Conservation (phyloP, 768 basidiomycete genomes). For the Amanita pseudoporphyria region DNA sequence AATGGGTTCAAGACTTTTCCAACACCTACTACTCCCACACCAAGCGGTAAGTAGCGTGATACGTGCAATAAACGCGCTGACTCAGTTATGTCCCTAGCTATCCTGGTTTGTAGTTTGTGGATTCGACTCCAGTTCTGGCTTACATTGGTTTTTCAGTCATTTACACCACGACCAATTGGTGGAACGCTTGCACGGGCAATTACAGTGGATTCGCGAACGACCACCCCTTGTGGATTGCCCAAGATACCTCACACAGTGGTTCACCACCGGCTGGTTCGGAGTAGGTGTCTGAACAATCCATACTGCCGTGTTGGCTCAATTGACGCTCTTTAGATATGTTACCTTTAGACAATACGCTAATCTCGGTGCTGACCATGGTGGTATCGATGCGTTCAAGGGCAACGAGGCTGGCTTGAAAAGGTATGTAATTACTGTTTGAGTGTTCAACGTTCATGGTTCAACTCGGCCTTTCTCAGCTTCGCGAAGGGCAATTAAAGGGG, state of each 20-base stretch:
- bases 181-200: slow-evolving; percentile 57
- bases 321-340: slow-evolving; percentile 22
- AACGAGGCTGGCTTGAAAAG: slow-evolving; percentile 14
- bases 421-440: too few species aligned
- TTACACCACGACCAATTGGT: slow-evolving; percentile 61
- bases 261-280: slow-evolving; percentile 51
- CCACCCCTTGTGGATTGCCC: slow-evolving; percentile 57
- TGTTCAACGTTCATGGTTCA: too few species aligned
- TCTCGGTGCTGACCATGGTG: slow-evolving; percentile 45
- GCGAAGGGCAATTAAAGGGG: too few species aligned
- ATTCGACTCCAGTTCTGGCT: background rate
- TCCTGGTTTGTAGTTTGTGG: slow-evolving; percentile 27
- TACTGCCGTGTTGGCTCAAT: too few species aligned
- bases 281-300: slow-evolving; percentile 20
- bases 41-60: slow-evolving; percentile 27
- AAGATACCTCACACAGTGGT: slow-evolving; percentile 38
- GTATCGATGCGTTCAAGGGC: slow-evolving; percentile 50
- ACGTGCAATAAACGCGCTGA: background rate
- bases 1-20: slow-evolving; percentile 55
- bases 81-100: slow-evolving; percentile 20
- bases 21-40: slow-evolving; percentile 43
- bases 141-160: slow-evolving; percentile 27
- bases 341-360: slow-evolving; percentile 59
- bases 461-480: too few species aligned
- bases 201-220: slow-evolving; percentile 35